Evolutionary conservation across 2,329 filamentous ascomycete species (phyloP).

Genomic region (Verticillium isaacii): DNA sequence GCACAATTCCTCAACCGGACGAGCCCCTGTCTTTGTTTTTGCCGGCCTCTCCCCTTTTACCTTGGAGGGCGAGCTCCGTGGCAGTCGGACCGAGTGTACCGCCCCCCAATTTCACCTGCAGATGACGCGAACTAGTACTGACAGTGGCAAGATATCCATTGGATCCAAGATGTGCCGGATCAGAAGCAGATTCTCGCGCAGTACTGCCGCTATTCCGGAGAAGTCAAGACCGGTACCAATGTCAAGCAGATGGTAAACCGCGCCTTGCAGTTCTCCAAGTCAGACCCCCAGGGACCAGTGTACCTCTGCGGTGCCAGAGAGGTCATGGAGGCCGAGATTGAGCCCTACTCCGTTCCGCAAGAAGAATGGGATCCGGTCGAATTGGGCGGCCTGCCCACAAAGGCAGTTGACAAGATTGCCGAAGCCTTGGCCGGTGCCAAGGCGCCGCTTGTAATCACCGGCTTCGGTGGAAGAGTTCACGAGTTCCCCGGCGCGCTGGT

Average conservation of each 20-base stretch:
- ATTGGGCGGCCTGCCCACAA: slow-evolving; percentile 52
- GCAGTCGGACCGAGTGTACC: slow-evolving; percentile 55
- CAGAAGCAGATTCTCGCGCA: slow-evolving; percentile 71
- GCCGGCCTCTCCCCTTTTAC: slow-evolving; percentile 68
- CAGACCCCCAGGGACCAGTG: slow-evolving; percentile 68
- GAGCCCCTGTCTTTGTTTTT: slow-evolving; percentile 67
- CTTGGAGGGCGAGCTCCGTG: slow-evolving; percentile 66
- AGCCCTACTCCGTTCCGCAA: slow-evolving; percentile 65
- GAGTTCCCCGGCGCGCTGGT: slow-evolving; percentile 57
- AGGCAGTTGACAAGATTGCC: slow-evolving; percentile 54
- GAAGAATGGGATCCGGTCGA: slow-evolving; percentile 66
- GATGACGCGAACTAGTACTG: slow-evolving; percentile 22
- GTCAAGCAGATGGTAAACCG: slow-evolving; percentile 81
- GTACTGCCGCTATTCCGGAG: slow-evolving; percentile 73
- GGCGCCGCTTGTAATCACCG: slow-evolving; percentile 65
- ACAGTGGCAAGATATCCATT: slow-evolving; percentile 53
- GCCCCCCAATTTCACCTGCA: neutral
- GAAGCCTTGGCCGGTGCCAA: slow-evolving; percentile 59
- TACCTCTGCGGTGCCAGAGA: slow-evolving; percentile 71
- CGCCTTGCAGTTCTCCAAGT: slow-evolving; percentile 69
- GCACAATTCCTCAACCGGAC: slow-evolving; percentile 66
- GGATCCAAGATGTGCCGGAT: slow-evolving; percentile 73
- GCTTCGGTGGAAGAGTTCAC: slow-evolving; percentile 68
- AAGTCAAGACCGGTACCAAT: slow-evolving; percentile 74
- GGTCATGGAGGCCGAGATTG: slow-evolving; percentile 77